A percentile compares a stretch with the other conserved stretches of the same genome.
These are phyloP conservation scores for Metschnikowia hibisci DNA, from an alignment of 805 yeast genomes.

Conservation along the genomic window DNA sequence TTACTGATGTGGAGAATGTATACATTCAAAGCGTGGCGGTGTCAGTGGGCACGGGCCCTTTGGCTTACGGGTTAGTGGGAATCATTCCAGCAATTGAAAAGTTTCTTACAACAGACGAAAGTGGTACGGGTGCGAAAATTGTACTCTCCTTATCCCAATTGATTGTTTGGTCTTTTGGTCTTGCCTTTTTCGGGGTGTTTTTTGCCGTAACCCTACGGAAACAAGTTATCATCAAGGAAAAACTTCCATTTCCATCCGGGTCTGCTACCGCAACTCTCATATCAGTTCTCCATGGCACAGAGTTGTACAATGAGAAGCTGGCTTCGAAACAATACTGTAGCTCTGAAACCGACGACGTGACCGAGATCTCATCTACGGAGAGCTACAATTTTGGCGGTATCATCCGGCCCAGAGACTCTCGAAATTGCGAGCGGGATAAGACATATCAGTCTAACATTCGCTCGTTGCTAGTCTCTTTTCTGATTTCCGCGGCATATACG, in stretches of 20 bases:
- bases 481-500: conserved; percentile 69
- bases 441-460: conserved; percentile 55
- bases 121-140: conserved; percentile 49
- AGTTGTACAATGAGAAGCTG: conserved; percentile 37
- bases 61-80: conserved; percentile 93
- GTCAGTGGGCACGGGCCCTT: conserved; percentile 96
- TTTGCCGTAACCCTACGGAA: conserved; percentile 86
- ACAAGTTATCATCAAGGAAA: conserved; percentile 84
- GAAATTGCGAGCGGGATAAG: conserved; percentile 10
- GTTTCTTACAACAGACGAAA: conserved; percentile 72
- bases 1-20: conserved; percentile 90
- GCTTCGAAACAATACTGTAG: conserved; percentile 4
- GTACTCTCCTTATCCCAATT: conserved; percentile 47
- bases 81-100: conserved; percentile 94
- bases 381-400: conserved; percentile 15
- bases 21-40: conserved; percentile 90
- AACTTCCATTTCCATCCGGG: conserved; percentile 91
- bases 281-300: conserved; percentile 76
- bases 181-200: conserved; percentile 93
- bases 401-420: conserved; percentile 16
- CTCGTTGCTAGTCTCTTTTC: conserved; percentile 59
- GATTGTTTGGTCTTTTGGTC: conserved; percentile 76
- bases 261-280: conserved; percentile 93
- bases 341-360: not conserved
- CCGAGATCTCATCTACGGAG: conserved; percentile 5